Conservation (phyloP, 768 basidiomycete species). For the Paxillus involutus region DNA sequence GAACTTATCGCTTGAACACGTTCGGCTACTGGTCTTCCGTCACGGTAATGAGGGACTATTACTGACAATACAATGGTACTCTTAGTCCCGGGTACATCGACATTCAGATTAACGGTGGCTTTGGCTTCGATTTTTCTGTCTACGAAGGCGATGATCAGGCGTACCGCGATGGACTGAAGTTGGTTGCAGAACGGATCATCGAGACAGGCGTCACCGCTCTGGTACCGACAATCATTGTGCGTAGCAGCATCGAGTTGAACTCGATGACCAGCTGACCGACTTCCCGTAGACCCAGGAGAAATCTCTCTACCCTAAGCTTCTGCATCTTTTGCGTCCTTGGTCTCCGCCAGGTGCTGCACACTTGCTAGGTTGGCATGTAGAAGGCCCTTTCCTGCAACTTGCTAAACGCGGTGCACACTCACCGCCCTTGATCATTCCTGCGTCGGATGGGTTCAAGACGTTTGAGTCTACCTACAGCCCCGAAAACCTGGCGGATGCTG, state of each 20-base stretch:
- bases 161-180: conserved; percentile 67
- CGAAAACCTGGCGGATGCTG: conserved; percentile 58
- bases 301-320: conserved; percentile 68
- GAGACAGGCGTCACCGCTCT: conserved; percentile 87
- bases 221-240: conserved; percentile 71
- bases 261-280: background rate
- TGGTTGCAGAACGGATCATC: conserved; percentile 72
- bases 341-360: conserved; percentile 64
- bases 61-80: conserved; percentile 9
- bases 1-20: background rate
- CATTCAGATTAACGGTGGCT: conserved; percentile 89
- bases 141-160: conserved; percentile 68
- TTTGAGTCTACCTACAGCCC: conserved; percentile 77
- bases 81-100: conserved; percentile 82
- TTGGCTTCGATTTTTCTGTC: conserved; percentile 85
- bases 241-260: conserved; percentile 16
- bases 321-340: conserved; percentile 67
- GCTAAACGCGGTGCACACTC: conserved; percentile 86
- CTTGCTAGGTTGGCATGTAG: conserved; percentile 86
- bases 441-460: conserved; percentile 59
- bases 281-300: conserved; percentile 70
- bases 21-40: conserved; percentile 1
- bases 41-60: background rate
- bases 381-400: conserved; percentile 84
- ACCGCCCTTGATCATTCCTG: conserved; percentile 59